Evolutionary conservation across 1,284 basidiomycete genomes (phyloP).

Genomic region (Naganishia sp.): DNA sequence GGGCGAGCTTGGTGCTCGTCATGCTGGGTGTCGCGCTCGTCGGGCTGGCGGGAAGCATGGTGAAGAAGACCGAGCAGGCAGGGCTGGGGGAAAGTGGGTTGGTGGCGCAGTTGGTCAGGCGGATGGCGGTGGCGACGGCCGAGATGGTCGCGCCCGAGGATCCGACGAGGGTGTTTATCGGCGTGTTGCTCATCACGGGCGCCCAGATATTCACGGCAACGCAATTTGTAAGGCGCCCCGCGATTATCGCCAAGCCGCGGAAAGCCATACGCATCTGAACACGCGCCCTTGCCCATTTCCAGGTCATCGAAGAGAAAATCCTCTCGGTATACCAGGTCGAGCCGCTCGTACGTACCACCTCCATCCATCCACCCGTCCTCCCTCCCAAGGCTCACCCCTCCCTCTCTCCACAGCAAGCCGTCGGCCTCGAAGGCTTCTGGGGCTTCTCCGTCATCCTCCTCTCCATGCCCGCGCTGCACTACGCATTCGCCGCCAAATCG

Average conservation of each 20-base stretch:
- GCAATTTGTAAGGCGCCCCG: slow-evolving; percentile 43
- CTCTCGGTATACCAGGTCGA: slow-evolving; percentile 82
- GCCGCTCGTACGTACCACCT: slow-evolving; percentile 62
- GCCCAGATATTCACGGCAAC: slow-evolving; percentile 76
- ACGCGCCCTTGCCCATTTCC: no score
- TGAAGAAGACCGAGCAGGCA: slow-evolving; percentile 59
- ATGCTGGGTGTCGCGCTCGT: slow-evolving; percentile 89
- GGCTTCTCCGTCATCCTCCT: slow-evolving; percentile 66
- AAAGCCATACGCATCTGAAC: no score
- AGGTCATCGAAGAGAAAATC: slow-evolving; percentile 92
- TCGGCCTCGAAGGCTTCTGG: slow-evolving; percentile 92
- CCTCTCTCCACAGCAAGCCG: slow-evolving; percentile 62
- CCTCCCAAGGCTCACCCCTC: background rate
- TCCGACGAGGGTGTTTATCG: slow-evolving; percentile 53
- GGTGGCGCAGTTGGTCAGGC: slow-evolving; percentile 28
- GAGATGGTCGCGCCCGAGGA: slow-evolving; percentile 44
- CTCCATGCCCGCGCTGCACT: slow-evolving; percentile 53
- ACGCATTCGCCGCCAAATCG: slow-evolving; percentile 63
- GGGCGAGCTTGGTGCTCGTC: slow-evolving; percentile 86
- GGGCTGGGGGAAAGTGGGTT: background rate
- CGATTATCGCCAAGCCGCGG: no score
- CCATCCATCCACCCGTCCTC: background rate
- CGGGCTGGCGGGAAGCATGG: slow-evolving; percentile 84
- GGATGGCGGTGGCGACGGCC: slow-evolving; percentile 20
- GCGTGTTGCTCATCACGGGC: slow-evolving; percentile 88